phyloP scores from a whole-genome alignment of 768 basidiomycete genomes.

The Imleria badia region DNA sequence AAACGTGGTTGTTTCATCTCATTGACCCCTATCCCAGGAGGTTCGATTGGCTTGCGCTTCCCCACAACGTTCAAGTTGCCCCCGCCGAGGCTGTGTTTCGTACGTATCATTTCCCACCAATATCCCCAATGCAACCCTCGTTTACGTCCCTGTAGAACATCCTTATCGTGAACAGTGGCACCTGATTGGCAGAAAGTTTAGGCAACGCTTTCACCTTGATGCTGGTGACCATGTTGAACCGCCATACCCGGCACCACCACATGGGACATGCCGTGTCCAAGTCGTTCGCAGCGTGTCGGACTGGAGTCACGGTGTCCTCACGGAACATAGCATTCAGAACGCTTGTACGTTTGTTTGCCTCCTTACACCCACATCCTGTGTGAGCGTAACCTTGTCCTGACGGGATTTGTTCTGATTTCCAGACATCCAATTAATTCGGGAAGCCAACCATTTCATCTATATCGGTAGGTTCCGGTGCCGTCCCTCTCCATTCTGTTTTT shows the following conservation, averaged over 20 bases:
- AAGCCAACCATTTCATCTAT: conserved; percentile 88
- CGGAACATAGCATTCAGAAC: conserved; percentile 89
- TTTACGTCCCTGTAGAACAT: conserved; percentile 42
- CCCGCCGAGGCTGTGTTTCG: conserved; percentile 70
- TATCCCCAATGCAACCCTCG: background rate
- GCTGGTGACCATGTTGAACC: conserved; percentile 39
- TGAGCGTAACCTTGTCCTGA: background rate
- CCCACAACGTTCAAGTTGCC: conserved; percentile 60
- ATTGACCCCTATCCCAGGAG: conserved; percentile 34
- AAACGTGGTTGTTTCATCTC: background rate
- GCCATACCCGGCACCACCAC: conserved; percentile 43
- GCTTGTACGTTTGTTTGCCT: conserved; percentile 61
- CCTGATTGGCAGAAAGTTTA: conserved; percentile 55
- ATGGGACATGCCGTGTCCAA: conserved; percentile 69
- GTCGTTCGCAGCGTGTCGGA: conserved; percentile 84
- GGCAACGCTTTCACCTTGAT: conserved; percentile 60
- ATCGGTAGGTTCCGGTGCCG: conserved; percentile 64
- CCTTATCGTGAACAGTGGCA: conserved; percentile 68
- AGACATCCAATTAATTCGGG: conserved; percentile 80
- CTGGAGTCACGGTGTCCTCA: conserved; percentile 92
- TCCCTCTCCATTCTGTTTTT: conserved; percentile 1
- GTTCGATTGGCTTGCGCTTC: conserved; percentile 74
- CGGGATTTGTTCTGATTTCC: background rate
- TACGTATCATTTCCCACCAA: conserved; percentile 28
- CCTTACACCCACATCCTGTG: background rate